Conservation (phyloP, 495 filamentous ascomycete genomes). For the Ascodesmis nigricans region DNA sequence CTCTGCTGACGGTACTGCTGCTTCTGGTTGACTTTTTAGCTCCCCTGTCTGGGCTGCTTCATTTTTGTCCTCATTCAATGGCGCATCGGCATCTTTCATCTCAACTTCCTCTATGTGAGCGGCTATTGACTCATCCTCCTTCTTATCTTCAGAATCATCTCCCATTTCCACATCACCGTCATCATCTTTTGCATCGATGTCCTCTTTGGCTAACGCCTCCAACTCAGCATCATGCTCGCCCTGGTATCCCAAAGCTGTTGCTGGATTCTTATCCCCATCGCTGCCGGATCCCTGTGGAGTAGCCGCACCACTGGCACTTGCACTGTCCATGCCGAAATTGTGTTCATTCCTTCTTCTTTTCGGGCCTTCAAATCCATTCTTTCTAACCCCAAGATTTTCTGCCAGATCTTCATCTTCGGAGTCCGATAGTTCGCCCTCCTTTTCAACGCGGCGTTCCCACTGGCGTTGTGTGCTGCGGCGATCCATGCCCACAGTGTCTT, state of each 20-base stretch:
- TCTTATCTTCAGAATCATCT: slow-evolving; percentile 12
- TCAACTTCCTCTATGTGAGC: slow-evolving; percentile 2
- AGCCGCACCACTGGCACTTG: slow-evolving; percentile 43
- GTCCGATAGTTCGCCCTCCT: slow-evolving; percentile 52
- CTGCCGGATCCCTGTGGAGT: slow-evolving; percentile 36
- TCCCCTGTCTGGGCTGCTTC: slow-evolving; percentile 34
- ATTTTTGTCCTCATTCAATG: slow-evolving; percentile 51
- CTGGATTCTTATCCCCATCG: slow-evolving; percentile 41
- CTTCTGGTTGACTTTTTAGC: no score
- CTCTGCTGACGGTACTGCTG: no score
- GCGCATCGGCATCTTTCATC: slow-evolving; percentile 1
- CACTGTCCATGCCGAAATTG: slow-evolving; percentile 9
- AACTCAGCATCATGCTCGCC: slow-evolving; percentile 31
- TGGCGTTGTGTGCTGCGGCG: slow-evolving; percentile 58
- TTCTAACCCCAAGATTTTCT: slow-evolving; percentile 41
- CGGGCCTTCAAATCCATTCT: slow-evolving; percentile 33
- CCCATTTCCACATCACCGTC: slow-evolving; percentile 9
- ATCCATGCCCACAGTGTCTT: slow-evolving; percentile 66
- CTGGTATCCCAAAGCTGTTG: slow-evolving; percentile 27
- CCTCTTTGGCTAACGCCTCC: slow-evolving; percentile 27
- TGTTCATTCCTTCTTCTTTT: slow-evolving; percentile 30
- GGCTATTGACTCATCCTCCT: slow-evolving; percentile 1
- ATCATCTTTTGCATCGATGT: slow-evolving; percentile 18
- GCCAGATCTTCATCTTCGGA: slow-evolving; percentile 80
- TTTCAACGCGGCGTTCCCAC: slow-evolving; percentile 56